A percentile compares a stretch with the other conserved stretches of the same genome.
Conservation (phyloP, 495 filamentous ascomycete species). For the Penicillium salamii region DNA sequence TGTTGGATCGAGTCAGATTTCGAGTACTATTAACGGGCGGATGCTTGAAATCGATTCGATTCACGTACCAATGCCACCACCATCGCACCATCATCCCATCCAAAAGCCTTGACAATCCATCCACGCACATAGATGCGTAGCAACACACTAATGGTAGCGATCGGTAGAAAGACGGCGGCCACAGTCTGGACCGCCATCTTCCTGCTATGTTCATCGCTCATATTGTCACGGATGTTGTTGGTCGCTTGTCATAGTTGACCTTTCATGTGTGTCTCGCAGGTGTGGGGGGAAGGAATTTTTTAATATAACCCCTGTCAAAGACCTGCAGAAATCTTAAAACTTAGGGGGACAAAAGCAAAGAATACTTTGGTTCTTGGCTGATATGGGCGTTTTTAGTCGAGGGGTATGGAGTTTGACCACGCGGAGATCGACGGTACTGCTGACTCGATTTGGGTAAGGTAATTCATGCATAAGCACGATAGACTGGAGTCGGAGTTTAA, state of each 20-base stretch:
- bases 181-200: constrained; percentile 29
- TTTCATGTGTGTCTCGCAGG: neutral
- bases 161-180: constrained; percentile 36
- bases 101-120: constrained; percentile 39
- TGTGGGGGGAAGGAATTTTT: constrained; percentile 6
- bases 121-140: constrained; percentile 44
- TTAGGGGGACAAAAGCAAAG: neutral
- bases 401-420: neutral
- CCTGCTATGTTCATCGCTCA: constrained; percentile 25
- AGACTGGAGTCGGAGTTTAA: neutral
- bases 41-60: too few species aligned
- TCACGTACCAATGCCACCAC: constrained; percentile 33
- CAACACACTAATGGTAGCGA: constrained; percentile 35
- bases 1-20: neutral
- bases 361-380: neutral
- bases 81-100: constrained; percentile 44
- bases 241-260: neutral
- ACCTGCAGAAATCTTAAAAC: neutral
- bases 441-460: neutral
- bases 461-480: neutral
- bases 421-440: neutral
- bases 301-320: neutral
- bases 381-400: neutral
- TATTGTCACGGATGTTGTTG: constrained; percentile 8
- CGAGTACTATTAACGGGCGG: too few species aligned